Percentiles rank a stretch among this genome's conserved stretches.
Evolutionary conservation across 495 filamentous ascomycete species (phyloP).

Genomic region (Hypoxylon rickii): DNA sequence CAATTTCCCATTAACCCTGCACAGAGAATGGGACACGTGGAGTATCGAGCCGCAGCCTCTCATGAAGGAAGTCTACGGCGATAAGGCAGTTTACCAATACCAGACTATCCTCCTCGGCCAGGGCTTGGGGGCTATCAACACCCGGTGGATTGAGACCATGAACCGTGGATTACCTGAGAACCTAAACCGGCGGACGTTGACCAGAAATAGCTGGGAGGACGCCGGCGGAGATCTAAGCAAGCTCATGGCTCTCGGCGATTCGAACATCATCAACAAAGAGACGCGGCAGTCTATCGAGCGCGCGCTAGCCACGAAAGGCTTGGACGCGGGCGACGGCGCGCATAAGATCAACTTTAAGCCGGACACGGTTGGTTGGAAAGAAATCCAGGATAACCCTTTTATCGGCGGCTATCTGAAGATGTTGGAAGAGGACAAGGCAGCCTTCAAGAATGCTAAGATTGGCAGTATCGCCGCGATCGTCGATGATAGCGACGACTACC

Average conservation of each 20-base stretch:
- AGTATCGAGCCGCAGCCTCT: not conserved
- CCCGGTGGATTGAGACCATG: not conserved
- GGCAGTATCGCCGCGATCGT: not conserved
- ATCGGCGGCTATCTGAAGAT: not conserved
- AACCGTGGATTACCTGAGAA: not conserved
- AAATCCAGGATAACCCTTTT: not conserved
- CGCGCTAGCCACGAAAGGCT: not conserved
- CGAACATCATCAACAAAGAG: not conserved
- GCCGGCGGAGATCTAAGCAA: not conserved
- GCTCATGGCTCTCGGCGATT: not conserved
- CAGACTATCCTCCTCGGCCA: not conserved
- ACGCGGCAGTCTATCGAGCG: not conserved
- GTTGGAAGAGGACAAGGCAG: not conserved
- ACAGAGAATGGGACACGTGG: not conserved
- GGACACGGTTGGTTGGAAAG: not conserved
- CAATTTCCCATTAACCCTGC: not conserved
- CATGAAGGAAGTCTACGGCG: not conserved
- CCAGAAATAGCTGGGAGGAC: not conserved
- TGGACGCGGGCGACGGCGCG: not conserved
- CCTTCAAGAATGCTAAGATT: not conserved
- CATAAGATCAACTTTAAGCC: not conserved
- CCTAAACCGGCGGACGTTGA: not conserved
- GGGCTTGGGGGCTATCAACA: not conserved
- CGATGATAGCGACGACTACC: not conserved
- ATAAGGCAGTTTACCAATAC: not conserved